Conservation (phyloP, 176 grass and related monocot species). For the Triticum dicoccoides region DNA sequence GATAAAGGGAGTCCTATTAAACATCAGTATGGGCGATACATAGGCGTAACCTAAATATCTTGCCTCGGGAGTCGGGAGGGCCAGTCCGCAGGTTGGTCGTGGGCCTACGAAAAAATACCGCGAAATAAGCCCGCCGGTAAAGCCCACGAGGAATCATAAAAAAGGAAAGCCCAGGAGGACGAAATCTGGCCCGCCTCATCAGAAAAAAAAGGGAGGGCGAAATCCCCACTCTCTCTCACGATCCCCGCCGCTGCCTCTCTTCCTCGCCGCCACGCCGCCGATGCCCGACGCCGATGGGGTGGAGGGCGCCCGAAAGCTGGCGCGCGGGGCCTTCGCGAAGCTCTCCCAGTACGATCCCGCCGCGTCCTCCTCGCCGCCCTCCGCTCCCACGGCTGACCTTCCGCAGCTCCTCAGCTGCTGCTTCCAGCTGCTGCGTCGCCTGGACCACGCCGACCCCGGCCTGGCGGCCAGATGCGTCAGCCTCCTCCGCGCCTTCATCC, state of each 20-base stretch:
- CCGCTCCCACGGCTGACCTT: background rate
- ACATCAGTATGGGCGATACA: too few species aligned
- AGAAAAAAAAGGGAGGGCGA: too few species aligned
- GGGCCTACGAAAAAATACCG: too few species aligned
- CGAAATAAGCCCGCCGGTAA: too few species aligned
- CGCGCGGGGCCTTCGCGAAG: background rate
- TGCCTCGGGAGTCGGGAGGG: too few species aligned
- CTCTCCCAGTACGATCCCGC: background rate
- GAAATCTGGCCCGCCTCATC: too few species aligned
- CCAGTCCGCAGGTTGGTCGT: too few species aligned
- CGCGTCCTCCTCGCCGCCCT: background rate
- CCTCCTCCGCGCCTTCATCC: slow-evolving; percentile 1
- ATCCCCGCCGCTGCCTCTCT: background rate
- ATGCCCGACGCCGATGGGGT: background rate
- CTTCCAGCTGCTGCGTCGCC: background rate
- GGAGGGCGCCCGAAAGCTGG: background rate
- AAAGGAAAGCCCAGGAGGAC: too few species aligned
- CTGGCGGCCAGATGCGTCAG: background rate
- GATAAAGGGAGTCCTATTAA: too few species aligned
- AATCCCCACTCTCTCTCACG: background rate
- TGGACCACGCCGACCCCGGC: background rate
- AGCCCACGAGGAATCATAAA: too few species aligned
- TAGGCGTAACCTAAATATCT: too few species aligned
- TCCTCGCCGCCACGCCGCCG: background rate
- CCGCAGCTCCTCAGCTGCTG: slow-evolving; percentile 1